Evolutionary conservation across 208 protist genomes (phyloP).

Genomic region (Trichomonas tenax): DNA sequence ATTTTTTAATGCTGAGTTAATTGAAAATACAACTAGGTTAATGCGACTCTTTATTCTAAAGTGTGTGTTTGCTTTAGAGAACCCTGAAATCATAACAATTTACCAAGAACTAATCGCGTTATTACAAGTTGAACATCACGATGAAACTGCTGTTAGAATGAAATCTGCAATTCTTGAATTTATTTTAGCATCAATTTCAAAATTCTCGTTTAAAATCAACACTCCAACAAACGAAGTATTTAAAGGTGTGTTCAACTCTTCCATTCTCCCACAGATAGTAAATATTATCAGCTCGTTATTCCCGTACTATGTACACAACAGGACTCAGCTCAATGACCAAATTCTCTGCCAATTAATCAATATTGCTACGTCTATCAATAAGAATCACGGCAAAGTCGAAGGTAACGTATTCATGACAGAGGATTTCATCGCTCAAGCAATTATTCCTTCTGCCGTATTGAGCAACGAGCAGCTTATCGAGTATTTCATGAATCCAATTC

Average conservation of each 20-base stretch:
- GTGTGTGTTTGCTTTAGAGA: background rate
- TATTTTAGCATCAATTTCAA: background rate
- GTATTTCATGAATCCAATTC: background rate
- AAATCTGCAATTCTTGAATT: background rate
- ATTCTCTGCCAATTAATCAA: background rate
- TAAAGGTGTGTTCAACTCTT: background rate
- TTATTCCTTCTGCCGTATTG: background rate
- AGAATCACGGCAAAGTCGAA: background rate
- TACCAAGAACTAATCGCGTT: background rate
- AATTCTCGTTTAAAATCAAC: background rate
- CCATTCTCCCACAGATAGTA: background rate
- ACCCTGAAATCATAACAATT: background rate
- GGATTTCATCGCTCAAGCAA: background rate
- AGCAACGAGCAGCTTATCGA: background rate
- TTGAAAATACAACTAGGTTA: background rate
- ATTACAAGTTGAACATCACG: background rate
- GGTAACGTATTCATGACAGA: background rate
- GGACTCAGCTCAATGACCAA: background rate
- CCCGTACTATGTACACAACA: background rate
- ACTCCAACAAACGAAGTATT: background rate
- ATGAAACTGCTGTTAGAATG: background rate
- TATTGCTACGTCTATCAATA: background rate
- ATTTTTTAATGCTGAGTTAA: background rate
- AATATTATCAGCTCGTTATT: background rate
- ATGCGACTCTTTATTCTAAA: background rate